Evolutionary conservation across 164 flowering plant genomes (phyloP), one percentile per base, ranked within the genome.

Genomic region (Akebia trifoliata): DNA sequence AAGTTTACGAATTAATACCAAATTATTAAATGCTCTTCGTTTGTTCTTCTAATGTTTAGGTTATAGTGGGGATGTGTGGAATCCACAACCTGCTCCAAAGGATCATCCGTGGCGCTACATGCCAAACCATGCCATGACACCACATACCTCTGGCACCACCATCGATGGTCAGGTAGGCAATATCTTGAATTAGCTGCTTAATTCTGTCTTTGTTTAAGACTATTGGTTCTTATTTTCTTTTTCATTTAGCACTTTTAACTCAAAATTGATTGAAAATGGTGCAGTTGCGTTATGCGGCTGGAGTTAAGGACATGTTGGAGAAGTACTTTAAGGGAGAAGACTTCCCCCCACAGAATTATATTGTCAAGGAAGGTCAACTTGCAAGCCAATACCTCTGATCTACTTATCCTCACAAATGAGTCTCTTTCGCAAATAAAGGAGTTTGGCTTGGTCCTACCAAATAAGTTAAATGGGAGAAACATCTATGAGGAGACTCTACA

Each of bases 41-140:
- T 34, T 45, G 14, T 22, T n/a, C n/a, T n/a, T n/a, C n/a, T n/a
- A 21, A n/a, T 14, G 8, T 61, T 36, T 32, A 90, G 96, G 99
- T 14, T 94, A 94, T 62, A 80, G 99, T 71, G 97, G 99, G n/a
- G 99, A 94, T 78, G 99, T 90, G 43, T 93, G 99, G 99, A 34
- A 72, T 46, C 99, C 97, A n/a, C 97, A 93, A 63, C 99, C 99
- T 67, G 97, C 99, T 57, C 99, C 96, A 2, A 90, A 87, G 71
- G 97, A 93, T 68, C 99, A 90, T 59, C 97, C 97, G 46, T 93
- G 99, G 99, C 72, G 99, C 1, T 78, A 81, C 82, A 93, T 90
- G 99, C 99, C 97, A 40, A 93, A 90, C 73, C 96, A 93, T 2
- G 99, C 99, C 35, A 93, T 93, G 99, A 93, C 99, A 15, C 99